Evolutionary conservation across 2,329 filamentous ascomycete genomes (phyloP).

Genomic region (Talaromyces islandicus): DNA sequence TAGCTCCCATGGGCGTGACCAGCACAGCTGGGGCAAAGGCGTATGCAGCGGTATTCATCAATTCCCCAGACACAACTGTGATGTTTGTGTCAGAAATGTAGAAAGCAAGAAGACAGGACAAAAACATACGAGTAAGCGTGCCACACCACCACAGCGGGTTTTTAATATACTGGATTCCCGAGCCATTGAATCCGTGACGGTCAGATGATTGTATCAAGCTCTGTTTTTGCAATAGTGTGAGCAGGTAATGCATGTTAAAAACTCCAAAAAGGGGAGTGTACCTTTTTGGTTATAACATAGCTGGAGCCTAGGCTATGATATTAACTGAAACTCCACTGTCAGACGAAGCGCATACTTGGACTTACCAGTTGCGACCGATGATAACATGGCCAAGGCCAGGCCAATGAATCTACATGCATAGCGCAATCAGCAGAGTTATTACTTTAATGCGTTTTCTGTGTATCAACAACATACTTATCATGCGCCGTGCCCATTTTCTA

Average conservation of each 20-base stretch:
- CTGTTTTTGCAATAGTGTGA: background rate
- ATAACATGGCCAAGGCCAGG: conserved; percentile 8
- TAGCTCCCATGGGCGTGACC: conserved; percentile 8
- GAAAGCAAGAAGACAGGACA: background rate
- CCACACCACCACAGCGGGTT: conserved; percentile 11
- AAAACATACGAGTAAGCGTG: conserved; percentile 8
- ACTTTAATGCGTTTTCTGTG: no score
- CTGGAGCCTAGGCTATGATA: conserved; percentile 2
- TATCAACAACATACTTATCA: conserved; percentile 7
- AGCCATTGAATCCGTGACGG: conserved; percentile 6
- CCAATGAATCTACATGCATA: conserved; percentile 6
- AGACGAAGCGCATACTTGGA: background rate
- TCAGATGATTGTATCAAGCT: conserved; percentile 9
- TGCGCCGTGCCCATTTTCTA: conserved; percentile 5
- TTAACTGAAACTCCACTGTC: background rate
- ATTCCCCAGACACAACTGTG: conserved; percentile 7
- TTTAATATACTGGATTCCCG: conserved; percentile 7
- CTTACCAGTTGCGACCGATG: conserved; percentile 9
- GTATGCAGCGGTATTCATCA: conserved; percentile 11
- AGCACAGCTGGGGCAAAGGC: conserved; percentile 10
- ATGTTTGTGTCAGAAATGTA: background rate
- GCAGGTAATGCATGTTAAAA: background rate
- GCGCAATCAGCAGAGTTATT: background rate
- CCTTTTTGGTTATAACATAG: conserved; percentile 11
- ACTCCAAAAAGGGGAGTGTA: background rate